These are phyloP conservation scores for Aspergillus thermomutatus DNA, from an alignment of 2,329 filamentous ascomycete genomes.

Conservation along the genomic window DNA sequence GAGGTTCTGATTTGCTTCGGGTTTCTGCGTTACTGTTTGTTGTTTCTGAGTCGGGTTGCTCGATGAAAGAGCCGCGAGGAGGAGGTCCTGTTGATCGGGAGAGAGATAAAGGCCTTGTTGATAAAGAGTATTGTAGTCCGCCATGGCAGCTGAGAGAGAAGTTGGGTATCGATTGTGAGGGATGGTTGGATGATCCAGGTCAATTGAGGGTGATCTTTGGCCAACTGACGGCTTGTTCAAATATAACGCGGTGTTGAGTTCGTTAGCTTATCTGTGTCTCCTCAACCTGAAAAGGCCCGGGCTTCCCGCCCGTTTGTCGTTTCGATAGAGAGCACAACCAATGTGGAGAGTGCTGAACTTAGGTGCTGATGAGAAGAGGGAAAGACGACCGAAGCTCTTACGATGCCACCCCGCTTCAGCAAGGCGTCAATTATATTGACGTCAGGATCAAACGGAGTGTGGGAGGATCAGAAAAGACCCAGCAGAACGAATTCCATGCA, in stretches of 20 bases:
- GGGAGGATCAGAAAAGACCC: background rate
- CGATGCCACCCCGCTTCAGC: background rate
- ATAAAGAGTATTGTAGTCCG: slow-evolving; percentile 38
- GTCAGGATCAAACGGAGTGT: background rate
- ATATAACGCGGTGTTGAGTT: background rate
- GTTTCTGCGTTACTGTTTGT: slow-evolving; percentile 14
- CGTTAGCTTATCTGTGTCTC: background rate
- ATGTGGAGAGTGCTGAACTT: background rate
- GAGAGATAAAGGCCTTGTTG: slow-evolving; percentile 65
- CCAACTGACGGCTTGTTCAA: background rate
- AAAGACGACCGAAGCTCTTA: background rate
- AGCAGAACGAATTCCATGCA: background rate
- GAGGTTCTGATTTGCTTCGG: slow-evolving; percentile 21
- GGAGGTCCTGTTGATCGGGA: slow-evolving; percentile 70
- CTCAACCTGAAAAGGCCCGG: slow-evolving; percentile 18
- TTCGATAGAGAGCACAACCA: slow-evolving; percentile 10
- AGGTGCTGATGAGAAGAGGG: background rate
- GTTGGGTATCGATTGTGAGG: background rate
- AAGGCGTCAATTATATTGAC: background rate
- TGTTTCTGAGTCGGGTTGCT: slow-evolving; percentile 50
- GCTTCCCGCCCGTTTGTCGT: slow-evolving; percentile 34
- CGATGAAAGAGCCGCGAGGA: slow-evolving; percentile 73
- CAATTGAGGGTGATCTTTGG: background rate
- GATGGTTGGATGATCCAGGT: background rate
- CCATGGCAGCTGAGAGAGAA: slow-evolving; percentile 25